These are phyloP conservation scores for Ophiostoma novo-ulmi DNA, from an alignment of 2,329 filamentous ascomycete genomes.

Conservation along the genomic window DNA sequence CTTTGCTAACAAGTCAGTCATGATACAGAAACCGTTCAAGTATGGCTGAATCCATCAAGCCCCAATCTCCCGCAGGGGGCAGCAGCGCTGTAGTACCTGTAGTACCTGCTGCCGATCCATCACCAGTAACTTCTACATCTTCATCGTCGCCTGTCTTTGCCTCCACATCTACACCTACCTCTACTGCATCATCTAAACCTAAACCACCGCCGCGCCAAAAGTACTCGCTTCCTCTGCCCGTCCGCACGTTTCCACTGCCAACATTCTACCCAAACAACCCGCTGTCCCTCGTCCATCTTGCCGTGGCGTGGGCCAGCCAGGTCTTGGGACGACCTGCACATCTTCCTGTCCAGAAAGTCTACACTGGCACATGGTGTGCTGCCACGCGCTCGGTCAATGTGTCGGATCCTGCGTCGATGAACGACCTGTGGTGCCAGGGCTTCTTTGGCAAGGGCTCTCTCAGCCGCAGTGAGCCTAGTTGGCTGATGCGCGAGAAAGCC, in stretches of 20 bases:
- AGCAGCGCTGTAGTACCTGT: conserved; percentile 17
- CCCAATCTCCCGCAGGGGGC: neutral
- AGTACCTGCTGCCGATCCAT: conserved; percentile 24
- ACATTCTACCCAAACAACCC: conserved; percentile 89
- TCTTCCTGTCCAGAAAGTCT: conserved; percentile 55
- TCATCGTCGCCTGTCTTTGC: neutral
- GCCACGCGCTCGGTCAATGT: conserved; percentile 80
- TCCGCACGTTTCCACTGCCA: conserved; percentile 78
- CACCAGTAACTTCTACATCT: neutral
- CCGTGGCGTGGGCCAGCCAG: conserved; percentile 71
- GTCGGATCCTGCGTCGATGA: conserved; percentile 67
- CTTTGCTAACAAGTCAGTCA: conserved; percentile 21
- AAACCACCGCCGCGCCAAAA: conserved; percentile 36
- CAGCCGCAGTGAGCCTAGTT: conserved; percentile 90
- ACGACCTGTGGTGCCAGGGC: conserved; percentile 88
- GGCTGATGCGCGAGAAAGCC: conserved; percentile 78
- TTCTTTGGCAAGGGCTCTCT: conserved; percentile 95
- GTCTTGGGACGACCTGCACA: conserved; percentile 60
- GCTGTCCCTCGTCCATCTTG: conserved; percentile 75
- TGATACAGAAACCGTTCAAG: conserved; percentile 26
- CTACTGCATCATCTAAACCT: neutral
- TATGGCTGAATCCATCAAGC: conserved; percentile 34
- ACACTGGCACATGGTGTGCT: conserved; percentile 73
- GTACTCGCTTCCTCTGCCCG: conserved; percentile 73
- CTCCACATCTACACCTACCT: neutral